Conservation (phyloP, 345 rosid genomes). For the Physaria fendleri region DNA sequence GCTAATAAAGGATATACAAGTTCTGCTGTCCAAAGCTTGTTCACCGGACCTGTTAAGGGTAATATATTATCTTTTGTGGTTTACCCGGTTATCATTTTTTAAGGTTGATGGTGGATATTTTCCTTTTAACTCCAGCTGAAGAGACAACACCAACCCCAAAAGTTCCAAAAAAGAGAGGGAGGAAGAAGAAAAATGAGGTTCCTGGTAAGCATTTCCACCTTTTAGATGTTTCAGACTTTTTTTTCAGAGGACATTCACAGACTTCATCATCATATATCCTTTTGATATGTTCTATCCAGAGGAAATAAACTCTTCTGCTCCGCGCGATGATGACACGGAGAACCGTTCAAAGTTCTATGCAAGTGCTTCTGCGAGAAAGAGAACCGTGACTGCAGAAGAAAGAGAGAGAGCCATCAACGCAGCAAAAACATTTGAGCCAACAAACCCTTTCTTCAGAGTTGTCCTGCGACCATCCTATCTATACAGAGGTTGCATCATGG, state of each 20-base stretch:
- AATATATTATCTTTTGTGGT: not conserved
- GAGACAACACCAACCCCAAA: constrained; percentile 30
- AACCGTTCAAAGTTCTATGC: constrained; percentile 55
- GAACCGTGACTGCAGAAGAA: constrained; percentile 76
- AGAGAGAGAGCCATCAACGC: constrained; percentile 68
- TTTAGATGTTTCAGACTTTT: not conserved
- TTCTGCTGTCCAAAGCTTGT: constrained; percentile 51
- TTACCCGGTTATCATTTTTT: not conserved
- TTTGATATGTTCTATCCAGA: constrained; percentile 29
- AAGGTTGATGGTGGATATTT: constrained; percentile 5
- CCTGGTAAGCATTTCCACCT: constrained; percentile 45
- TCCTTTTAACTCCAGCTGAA: constrained; percentile 27
- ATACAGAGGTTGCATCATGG: constrained; percentile 81
- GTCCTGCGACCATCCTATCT: constrained; percentile 79
- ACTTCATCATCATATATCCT: not conserved
- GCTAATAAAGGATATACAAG: constrained; percentile 36
- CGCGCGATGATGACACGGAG: constrained; percentile 41
- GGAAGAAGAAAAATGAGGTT: constrained; percentile 59
- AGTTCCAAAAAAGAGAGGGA: constrained; percentile 49
- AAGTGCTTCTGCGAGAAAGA: constrained; percentile 73
- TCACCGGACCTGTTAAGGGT: constrained; percentile 35
- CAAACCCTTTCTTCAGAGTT: constrained; percentile 78
- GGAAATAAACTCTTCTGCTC: constrained; percentile 35
- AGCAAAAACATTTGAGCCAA: constrained; percentile 74
- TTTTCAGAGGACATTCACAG: not conserved